Evolutionary conservation across 179 eudicot species (phyloP).

Genomic region (Pouteria campechiana): DNA sequence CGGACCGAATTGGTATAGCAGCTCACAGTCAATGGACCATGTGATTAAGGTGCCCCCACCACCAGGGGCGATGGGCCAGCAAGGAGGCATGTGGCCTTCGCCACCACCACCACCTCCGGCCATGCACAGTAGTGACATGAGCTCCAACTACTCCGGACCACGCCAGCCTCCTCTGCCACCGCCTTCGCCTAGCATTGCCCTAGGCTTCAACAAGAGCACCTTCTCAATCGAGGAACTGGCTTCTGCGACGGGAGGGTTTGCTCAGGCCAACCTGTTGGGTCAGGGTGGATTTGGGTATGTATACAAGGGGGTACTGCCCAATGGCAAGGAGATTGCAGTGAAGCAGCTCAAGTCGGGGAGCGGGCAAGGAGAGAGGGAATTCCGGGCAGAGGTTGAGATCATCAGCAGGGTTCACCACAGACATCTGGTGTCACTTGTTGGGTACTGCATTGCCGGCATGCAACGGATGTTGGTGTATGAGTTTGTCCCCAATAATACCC

Average conservation of each 20-base stretch:
- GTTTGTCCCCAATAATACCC: conserved; percentile 67
- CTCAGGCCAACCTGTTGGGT: conserved; percentile 51
- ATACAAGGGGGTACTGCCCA: conserved; percentile 65
- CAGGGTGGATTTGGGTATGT: conserved; percentile 94
- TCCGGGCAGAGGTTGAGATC: conserved; percentile 85
- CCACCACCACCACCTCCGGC: conserved; percentile 6
- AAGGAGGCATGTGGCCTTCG: conserved; percentile 12
- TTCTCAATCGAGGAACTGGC: conserved; percentile 71
- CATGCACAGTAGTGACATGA: conserved; percentile 12
- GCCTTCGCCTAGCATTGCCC: conserved; percentile 24
- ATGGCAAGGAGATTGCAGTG: conserved; percentile 64
- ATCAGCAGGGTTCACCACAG: conserved; percentile 96
- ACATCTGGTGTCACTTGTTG: conserved; percentile 84
- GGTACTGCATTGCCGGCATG: conserved; percentile 65
- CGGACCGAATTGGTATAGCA: too few relatives aligned
- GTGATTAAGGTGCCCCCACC: conserved; percentile 30
- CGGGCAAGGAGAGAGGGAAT: conserved; percentile 94
- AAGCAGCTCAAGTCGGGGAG: conserved; percentile 82
- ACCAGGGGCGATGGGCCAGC: conserved; percentile 14
- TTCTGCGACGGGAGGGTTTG: conserved; percentile 59
- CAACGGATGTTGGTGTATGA: conserved; percentile 88
- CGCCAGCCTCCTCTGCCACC: background rate
- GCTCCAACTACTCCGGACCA: conserved; percentile 14
- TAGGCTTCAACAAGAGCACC: conserved; percentile 35
- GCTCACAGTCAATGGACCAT: conserved; percentile 18